Conservation (phyloP, 306 rosid species). For the Erythrophleum fordii region DNA sequence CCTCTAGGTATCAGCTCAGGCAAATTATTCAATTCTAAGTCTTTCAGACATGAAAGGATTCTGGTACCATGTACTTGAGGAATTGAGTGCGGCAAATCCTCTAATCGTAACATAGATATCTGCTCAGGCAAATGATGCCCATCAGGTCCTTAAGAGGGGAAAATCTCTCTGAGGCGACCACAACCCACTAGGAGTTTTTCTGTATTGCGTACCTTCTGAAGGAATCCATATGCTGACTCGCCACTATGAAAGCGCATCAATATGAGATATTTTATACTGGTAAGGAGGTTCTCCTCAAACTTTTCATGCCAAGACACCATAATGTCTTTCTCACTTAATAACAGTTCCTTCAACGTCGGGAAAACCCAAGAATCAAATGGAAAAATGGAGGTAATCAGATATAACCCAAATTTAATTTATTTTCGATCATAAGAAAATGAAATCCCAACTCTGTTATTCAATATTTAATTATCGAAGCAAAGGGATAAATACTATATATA, state of each 20-base stretch:
- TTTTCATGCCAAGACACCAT: neutral
- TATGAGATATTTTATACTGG: neutral
- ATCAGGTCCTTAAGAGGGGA: constrained; percentile 11
- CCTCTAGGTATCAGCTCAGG: neutral
- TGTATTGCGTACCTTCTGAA: constrained; percentile 6
- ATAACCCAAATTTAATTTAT: neutral
- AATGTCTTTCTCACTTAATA: neutral
- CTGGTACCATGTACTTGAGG: neutral
- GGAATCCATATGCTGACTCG: neutral
- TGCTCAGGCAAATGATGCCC: no score
- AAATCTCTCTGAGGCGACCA: neutral
- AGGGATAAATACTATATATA: neutral
- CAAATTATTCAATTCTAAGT: neutral
- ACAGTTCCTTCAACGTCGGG: neutral
- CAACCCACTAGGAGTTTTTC: neutral
- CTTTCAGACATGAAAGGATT: constrained; percentile 20
- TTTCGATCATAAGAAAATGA: neutral
- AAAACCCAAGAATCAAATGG: neutral
- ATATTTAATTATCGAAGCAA: neutral
- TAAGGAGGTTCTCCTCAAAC: neutral
- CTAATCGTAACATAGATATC: neutral
- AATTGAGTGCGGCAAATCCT: neutral
- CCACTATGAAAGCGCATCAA: neutral
- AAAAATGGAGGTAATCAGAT: neutral
- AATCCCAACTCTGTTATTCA: neutral